Base-by-base conservation (phyloP, 140 eudicot genomes). In the Anethum foeniculum region DNA sequence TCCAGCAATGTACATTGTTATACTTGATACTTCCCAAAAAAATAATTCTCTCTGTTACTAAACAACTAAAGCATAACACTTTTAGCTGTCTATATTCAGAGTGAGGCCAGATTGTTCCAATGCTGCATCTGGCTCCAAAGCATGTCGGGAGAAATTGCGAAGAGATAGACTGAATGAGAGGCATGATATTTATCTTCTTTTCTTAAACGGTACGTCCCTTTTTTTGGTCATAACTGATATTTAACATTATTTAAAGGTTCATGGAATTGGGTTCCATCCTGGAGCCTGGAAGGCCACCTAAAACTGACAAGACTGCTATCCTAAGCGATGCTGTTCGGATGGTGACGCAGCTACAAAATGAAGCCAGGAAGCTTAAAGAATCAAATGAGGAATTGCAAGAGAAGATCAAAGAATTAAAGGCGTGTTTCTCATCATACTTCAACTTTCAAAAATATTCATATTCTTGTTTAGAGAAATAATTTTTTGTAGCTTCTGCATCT, bases 361-460 rank as follows among this genome's bases (percentile, higher is more conserved):
- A 91, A 82, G 87, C 90, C 49, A 56, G 60, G 84, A 89, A 87
- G 82, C 85, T 91, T 49, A 84, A 87, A 85, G 87, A 79, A 23
- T 84, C 90, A 46, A 38, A 82, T 64, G 71, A 82, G 34, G 82
- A 85, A 43, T 71, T 91, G 58, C 93, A 86, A 44, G 84, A 88
- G 56, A 91, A 89, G 84, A 83, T 91, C 60, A 84, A 84, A 15
- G 96, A 91, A 56, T 49, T 91, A 73, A 91, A 91, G 93, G 96
- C 87, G n/a, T 13, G 64, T 49, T 71, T 72, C 48, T 41, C 19
- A 39, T 71, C 8, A 19, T 41, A 19, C 9, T 36, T 21, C 21
- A 71, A 21, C 4, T 39, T 25, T 12, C 36, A 12, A 62, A 60
- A 34, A 68, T 32, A 32, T 32, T 28, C 21, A 64, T 25, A 28